Evolutionary conservation across 331 rosid genomes (phyloP), one percentile per base, ranked within the genome.

Genomic region (Acacia concinna): DNA sequence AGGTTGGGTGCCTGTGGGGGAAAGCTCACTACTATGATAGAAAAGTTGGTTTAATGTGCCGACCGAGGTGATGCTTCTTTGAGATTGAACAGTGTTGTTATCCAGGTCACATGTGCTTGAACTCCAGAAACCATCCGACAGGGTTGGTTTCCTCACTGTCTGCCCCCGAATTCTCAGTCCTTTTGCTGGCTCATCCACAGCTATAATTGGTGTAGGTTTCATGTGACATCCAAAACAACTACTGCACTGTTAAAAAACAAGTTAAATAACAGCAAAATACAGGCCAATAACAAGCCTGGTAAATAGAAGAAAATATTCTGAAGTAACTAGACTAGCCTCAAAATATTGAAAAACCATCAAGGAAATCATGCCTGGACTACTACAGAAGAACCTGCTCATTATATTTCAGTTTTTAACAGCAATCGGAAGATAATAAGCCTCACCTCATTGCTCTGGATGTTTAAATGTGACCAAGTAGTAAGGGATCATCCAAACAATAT

Each of bases 21-120:
- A 68, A 40, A 41, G 52, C 23, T 40, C 73, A 40, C 52, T 40
- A 21, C 73, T 68, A 40, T 68, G 73, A 38, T 68, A 68, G 34
- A 68, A 68, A 68, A 68, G 73, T 38, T 68, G 73, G 54, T 68
- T 40, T 41, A 69, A 69, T 69, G 74, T 69, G 74, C 73, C 23
- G 54, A 40, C 54, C 6, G 73, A 25, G 35, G 73, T 40, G 34
- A 68, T 68, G 31, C 73, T 40, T 69, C 74, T 41, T 15, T 69
- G 74, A 43, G 74, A 69, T 41, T 69, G 74, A 69, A 43, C 11
- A 69, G 56, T 7, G 54, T 44, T 11, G 54, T 67, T 37, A 67
- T 68, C 73, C 52, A 68, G 52, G 41, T 68, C 73, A 68, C 35
- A 68, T 40, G 73, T 40, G 56, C 74, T 69, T 0, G 56, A 69